phyloP scores from a whole-genome alignment of 257 asterid species.

The Haberlea rhodopensis region DNA sequence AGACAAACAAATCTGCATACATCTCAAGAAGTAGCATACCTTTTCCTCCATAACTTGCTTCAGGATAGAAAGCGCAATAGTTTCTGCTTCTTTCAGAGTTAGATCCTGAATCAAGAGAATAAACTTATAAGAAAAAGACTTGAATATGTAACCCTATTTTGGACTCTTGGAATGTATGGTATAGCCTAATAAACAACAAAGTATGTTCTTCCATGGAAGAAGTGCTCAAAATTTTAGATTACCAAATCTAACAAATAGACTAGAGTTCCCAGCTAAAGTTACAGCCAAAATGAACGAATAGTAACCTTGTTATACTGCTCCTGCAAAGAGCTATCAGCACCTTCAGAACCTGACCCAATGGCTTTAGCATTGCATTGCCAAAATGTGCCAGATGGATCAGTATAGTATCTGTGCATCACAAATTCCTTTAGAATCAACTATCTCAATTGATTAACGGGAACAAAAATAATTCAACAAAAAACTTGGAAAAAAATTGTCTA shows the following conservation, averaged over 20 bases:
- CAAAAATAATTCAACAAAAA: background rate
- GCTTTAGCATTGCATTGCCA: constrained; percentile 98
- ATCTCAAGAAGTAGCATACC: constrained; percentile 33
- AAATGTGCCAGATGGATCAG: constrained; percentile 94
- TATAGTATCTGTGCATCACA: constrained; percentile 56
- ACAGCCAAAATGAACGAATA: background rate
- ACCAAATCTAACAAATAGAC: background rate
- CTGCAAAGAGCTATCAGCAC: constrained; percentile 98
- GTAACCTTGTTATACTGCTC: constrained; percentile 87
- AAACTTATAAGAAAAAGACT: constrained; percentile 5
- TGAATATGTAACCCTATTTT: background rate
- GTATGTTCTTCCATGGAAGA: background rate
- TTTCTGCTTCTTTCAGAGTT: constrained; percentile 78
- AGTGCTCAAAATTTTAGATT: background rate
- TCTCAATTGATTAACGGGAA: background rate
- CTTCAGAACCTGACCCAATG: constrained; percentile 97
- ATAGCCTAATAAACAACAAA: too few relatives aligned
- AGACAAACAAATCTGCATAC: background rate
- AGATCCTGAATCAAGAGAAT: constrained; percentile 50
- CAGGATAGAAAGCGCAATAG: constrained; percentile 75
- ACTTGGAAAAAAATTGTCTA: background rate
- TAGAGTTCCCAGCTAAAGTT: background rate
- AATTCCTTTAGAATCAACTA: constrained; percentile 13
- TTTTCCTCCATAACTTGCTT: constrained; percentile 94
- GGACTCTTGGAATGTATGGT: background rate